phyloP scores from a whole-genome alignment of 768 basidiomycete species.

The Tephrocybe sp. region DNA sequence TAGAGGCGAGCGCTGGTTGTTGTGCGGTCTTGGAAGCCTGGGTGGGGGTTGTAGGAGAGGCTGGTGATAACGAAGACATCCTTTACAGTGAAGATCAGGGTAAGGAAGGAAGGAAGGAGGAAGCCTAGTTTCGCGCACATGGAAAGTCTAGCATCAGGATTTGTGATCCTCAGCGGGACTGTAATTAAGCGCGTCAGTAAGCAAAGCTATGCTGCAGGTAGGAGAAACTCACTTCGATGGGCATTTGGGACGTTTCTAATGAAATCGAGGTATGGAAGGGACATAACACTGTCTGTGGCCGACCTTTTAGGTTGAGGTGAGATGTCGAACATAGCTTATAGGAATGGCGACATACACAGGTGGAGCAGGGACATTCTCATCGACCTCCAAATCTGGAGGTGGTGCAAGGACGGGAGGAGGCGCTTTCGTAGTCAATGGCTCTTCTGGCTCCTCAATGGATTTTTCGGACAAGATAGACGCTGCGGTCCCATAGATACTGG shows the following conservation, averaged over 20 bases:
- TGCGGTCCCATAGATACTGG: slow-evolving; percentile 19
- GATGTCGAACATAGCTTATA: neutral
- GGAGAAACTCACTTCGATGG: slow-evolving; percentile 39
- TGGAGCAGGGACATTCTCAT: slow-evolving; percentile 2
- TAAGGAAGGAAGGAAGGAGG: neutral
- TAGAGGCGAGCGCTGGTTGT: neutral
- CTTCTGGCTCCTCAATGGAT: neutral
- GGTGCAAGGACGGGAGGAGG: slow-evolving; percentile 18
- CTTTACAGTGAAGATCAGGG: slow-evolving; percentile 2
- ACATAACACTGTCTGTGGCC: slow-evolving; percentile 47
- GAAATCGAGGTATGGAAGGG: slow-evolving; percentile 47
- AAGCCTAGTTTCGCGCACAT: slow-evolving; percentile 33
- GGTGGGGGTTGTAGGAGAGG: neutral
- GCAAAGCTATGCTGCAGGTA: neutral
- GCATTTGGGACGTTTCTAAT: slow-evolving; percentile 46
- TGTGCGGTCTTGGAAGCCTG: neutral
- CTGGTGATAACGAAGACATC: slow-evolving; percentile 9
- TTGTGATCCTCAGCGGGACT: slow-evolving; percentile 40
- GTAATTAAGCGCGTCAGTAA: slow-evolving; percentile 5
- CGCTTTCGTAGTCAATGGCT: slow-evolving; percentile 5
- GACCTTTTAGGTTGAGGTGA: slow-evolving; percentile 28
- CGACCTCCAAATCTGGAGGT: slow-evolving; percentile 14
- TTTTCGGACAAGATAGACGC: slow-evolving; percentile 5
- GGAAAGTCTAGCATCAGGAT: slow-evolving; percentile 39
- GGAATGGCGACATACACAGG: slow-evolving; percentile 13